These are phyloP conservation scores for Lanmaoa rubissima DNA, from an alignment of 768 basidiomycete species.

Conservation along the genomic window DNA sequence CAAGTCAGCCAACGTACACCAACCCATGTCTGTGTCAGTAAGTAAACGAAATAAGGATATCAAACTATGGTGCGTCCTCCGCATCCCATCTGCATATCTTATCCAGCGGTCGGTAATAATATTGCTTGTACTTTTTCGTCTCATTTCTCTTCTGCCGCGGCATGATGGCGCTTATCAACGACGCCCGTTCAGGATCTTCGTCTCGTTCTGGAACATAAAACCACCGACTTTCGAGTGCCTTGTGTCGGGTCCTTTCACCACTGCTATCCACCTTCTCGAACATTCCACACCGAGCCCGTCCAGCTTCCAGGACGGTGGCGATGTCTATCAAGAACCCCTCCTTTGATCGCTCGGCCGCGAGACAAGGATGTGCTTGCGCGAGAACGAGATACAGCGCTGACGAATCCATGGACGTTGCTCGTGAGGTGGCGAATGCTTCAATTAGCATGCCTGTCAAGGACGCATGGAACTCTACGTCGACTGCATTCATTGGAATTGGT, in stretches of 20 bases:
- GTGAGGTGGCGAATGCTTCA: conserved; percentile 68
- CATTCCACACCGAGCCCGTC: conserved; percentile 50
- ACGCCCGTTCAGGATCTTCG: conserved; percentile 66
- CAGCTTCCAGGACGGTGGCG: conserved; percentile 46
- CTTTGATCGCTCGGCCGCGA: conserved; percentile 37
- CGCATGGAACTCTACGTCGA: conserved; percentile 26
- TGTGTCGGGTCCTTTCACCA: conserved; percentile 51
- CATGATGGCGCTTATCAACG: conserved; percentile 68
- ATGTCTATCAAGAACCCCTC: conserved; percentile 52
- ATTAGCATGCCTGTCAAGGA: conserved; percentile 67
- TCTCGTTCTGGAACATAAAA: conserved; percentile 76
- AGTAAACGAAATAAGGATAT: conserved; percentile 3
- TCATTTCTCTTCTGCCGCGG: conserved; percentile 71
- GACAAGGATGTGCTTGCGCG: conserved; percentile 51
- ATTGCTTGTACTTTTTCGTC: conserved; percentile 84
- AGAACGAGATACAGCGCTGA: conserved; percentile 52
- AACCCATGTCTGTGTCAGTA: neutral
- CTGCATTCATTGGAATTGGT: conserved; percentile 14
- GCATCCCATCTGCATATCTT: conserved; percentile 75
- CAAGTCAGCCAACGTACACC: conserved; percentile 8
- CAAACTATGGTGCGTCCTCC: conserved; percentile 50
- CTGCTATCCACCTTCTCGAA: conserved; percentile 73
- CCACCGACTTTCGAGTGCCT: conserved; percentile 52
- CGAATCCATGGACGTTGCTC: conserved; percentile 63
- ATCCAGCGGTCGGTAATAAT: conserved; percentile 74